Base-by-base conservation (phyloP, 2,329 filamentous ascomycete species). In the Trichocomaceae sp. region DNA sequence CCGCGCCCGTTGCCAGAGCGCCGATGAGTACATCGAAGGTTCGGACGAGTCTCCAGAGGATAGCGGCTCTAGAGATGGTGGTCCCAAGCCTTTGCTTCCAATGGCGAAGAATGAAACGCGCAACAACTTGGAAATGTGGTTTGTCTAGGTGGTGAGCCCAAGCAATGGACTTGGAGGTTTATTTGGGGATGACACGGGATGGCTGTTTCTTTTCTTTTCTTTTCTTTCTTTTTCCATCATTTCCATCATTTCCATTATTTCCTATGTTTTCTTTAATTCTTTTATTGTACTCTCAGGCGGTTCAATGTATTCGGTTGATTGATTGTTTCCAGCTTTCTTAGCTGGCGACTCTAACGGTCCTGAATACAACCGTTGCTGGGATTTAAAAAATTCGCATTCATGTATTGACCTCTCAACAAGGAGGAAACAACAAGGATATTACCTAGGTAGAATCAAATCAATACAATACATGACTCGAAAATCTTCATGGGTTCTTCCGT, bases 1-100 rank as follows among this genome's bases (percentile, higher is more conserved):
- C 56, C 88, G 93, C 49, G 90, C 88, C 19, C 84, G 84, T 52
- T 77, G 44, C 37, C 50, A 31, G 42, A 47, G 50, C n/a, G 20
- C 35, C 9, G 50, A 53, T 22, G 50, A 53, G 23, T 53, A 47
- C 19, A 13, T 29, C 10, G 50, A 53, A 13, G 37, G 39, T 58
- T 22, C 57, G 51, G 1, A 69, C 68, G 57, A 60, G 59, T 31
- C 58, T 71, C 31, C 60, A 63, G 47, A 37, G 37, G 3, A 2
- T 10, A 31, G 22, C 17, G 17, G 8, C 6, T 9, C 15, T 20
- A 31, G 12, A 15, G 29, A 22, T 9, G 19, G 12, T 19, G 29
- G 19, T 5, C 49, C 42, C 5, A 50, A 50, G 26, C 54, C 48
- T 42, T 29, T 56, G 29, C 17, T 56, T 5, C 19, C n/a, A 13